Evolutionary conservation across 1,284 basidiomycete genomes (phyloP).

Genomic region (Sutorius eximius): DNA sequence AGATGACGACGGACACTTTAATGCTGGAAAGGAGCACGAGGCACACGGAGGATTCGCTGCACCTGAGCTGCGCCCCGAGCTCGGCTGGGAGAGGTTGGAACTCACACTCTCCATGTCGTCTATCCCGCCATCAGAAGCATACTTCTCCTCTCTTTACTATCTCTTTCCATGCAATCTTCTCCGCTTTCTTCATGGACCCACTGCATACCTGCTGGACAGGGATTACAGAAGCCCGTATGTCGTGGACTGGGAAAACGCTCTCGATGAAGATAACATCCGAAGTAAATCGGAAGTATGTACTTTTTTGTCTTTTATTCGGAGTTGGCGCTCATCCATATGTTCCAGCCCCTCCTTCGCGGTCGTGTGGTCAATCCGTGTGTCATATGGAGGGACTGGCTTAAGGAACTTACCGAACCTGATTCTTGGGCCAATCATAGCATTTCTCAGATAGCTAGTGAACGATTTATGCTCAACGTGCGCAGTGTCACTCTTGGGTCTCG

Average conservation of each 20-base stretch:
- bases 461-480: conserved; percentile 65
- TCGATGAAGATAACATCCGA: conserved; percentile 73
- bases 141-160: conserved; percentile 82
- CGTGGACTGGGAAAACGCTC: conserved; percentile 60
- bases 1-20: conserved; percentile 32
- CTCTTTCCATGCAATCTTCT: conserved; percentile 85
- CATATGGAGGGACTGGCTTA: conserved; percentile 60
- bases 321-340: conserved; percentile 7
- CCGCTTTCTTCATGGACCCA: conserved; percentile 69
- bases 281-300: conserved; percentile 60
- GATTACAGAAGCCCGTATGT: conserved; percentile 55
- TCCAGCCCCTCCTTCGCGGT: conserved; percentile 64
- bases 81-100: conserved; percentile 66
- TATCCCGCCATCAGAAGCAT: conserved; percentile 57
- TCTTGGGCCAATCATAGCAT: conserved; percentile 70
- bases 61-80: conserved; percentile 49
- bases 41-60: conserved; percentile 23
- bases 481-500: conserved; percentile 50
- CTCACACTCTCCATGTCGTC: conserved; percentile 52
- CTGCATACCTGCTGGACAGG: conserved; percentile 56
- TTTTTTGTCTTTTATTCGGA: background rate
- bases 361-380: conserved; percentile 76
- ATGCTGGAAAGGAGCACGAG: conserved; percentile 37
- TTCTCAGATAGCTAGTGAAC: conserved; percentile 69
- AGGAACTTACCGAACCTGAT: conserved; percentile 63